phyloP scores from a whole-genome alignment of 495 filamentous ascomycete species.

The Hypoxylon rickii region DNA sequence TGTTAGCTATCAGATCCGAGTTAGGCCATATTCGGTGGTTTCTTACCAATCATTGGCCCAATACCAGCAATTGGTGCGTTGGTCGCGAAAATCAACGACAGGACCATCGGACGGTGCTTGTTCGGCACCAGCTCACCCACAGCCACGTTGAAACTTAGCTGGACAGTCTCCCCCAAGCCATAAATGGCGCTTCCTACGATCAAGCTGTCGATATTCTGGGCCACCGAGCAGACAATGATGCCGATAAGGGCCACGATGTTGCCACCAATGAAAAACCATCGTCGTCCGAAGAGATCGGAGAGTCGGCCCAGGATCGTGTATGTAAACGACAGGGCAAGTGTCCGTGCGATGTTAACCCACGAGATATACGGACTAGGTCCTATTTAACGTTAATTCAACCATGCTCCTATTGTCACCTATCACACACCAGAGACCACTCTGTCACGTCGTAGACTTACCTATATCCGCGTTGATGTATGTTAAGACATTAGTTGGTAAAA shows the following conservation, averaged over 20 bases:
- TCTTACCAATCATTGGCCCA: constrained; percentile 43
- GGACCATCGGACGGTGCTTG: constrained; percentile 42
- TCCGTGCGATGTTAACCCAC: constrained; percentile 45
- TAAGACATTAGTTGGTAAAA: constrained; percentile 37
- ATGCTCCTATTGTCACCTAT: neutral
- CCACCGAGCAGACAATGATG: constrained; percentile 49
- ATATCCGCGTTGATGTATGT: constrained; percentile 38
- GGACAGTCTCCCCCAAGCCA: constrained; percentile 43
- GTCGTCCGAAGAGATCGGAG: constrained; percentile 59
- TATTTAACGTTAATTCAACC: constrained; percentile 34
- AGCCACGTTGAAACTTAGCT: constrained; percentile 49
- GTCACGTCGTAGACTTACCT: constrained; percentile 17
- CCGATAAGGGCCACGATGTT: constrained; percentile 49
- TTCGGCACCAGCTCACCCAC: constrained; percentile 55
- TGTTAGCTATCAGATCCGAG: constrained; percentile 4
- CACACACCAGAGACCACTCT: neutral
- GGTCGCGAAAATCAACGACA: constrained; percentile 47
- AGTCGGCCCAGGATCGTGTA: constrained; percentile 52
- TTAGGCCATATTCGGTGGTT: neutral
- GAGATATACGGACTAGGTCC: constrained; percentile 45
- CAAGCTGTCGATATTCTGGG: constrained; percentile 48
- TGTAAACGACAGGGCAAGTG: constrained; percentile 39
- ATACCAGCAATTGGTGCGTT: constrained; percentile 48
- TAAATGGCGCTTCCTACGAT: constrained; percentile 48
- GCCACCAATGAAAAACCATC: constrained; percentile 55